A percentile compares a stretch with the other conserved stretches of the same genome.
These are phyloP conservation scores for Pleomassaria siparia DNA, from an alignment of 2,329 filamentous ascomycete genomes.

Conservation along the genomic window DNA sequence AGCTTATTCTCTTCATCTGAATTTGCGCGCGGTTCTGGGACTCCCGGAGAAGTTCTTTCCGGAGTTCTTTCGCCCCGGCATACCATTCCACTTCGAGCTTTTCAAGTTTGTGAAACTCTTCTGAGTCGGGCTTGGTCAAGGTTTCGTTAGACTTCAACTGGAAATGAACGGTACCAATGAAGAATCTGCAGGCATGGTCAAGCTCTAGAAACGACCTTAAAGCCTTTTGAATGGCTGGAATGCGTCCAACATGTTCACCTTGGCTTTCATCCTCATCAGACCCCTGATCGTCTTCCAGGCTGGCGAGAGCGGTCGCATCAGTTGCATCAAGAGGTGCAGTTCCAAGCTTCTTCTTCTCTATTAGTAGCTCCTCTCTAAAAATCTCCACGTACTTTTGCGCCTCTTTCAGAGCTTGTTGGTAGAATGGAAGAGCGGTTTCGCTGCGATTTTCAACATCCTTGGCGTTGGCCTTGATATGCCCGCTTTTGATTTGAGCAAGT, in stretches of 20 bases:
- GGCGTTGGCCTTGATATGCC: slow-evolving; percentile 78
- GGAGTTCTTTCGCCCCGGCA: slow-evolving; percentile 73
- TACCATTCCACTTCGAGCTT: slow-evolving; percentile 72
- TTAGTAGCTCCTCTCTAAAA: slow-evolving; percentile 62
- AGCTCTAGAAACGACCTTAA: slow-evolving; percentile 75
- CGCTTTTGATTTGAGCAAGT: slow-evolving; percentile 64
- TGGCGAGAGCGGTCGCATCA: neutral
- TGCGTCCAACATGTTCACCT: slow-evolving; percentile 46
- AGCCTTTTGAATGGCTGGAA: slow-evolving; percentile 63
- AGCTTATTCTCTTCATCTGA: slow-evolving; percentile 60
- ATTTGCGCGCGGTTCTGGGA: slow-evolving; percentile 60
- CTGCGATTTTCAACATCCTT: slow-evolving; percentile 56
- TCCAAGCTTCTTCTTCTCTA: slow-evolving; percentile 49
- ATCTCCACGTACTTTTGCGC: slow-evolving; percentile 59
- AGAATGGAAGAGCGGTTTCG: slow-evolving; percentile 68
- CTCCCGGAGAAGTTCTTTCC: slow-evolving; percentile 73
- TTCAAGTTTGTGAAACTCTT: slow-evolving; percentile 67
- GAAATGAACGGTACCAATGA: slow-evolving; percentile 78
- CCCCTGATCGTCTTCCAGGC: slow-evolving; percentile 34
- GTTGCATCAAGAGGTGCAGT: slow-evolving; percentile 2
- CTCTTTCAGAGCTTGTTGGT: slow-evolving; percentile 55
- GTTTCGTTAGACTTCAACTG: slow-evolving; percentile 75
- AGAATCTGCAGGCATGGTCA: slow-evolving; percentile 81
- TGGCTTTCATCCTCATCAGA: slow-evolving; percentile 38
- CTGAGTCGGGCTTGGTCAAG: slow-evolving; percentile 66